Conservation (phyloP, 2,329 filamentous ascomycete species). For the Aspergillus spinulosporus region DNA sequence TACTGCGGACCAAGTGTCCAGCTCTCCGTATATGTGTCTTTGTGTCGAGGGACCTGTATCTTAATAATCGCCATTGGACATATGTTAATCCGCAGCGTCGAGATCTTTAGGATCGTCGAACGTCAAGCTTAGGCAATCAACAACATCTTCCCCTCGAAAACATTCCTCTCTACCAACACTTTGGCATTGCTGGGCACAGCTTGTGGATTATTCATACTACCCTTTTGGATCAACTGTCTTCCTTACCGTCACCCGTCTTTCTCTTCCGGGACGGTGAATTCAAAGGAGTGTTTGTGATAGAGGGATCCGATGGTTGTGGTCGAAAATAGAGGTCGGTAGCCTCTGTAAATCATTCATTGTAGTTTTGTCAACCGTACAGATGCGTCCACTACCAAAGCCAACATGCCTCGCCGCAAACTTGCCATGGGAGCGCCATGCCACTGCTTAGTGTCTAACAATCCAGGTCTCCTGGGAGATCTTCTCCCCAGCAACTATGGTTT, state of each 20-base stretch:
- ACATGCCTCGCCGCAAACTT: constrained; percentile 12
- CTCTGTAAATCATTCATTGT: constrained; percentile 10
- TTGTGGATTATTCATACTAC: constrained; percentile 2
- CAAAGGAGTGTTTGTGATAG: constrained; percentile 4
- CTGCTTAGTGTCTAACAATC: constrained; percentile 9
- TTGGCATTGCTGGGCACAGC: not conserved
- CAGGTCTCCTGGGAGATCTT: constrained; percentile 3
- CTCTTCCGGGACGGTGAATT: constrained; percentile 6
- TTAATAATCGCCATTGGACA: too few relatives aligned
- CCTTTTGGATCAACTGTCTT: constrained; percentile 7
- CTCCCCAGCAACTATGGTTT: constrained; percentile 11
- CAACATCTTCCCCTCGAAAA: too few relatives aligned
- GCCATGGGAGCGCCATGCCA: constrained; percentile 18
- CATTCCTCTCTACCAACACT: too few relatives aligned
- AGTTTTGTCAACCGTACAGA: constrained; percentile 9
- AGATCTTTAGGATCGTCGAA: too few relatives aligned
- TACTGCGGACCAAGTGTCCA: constrained; percentile 4
- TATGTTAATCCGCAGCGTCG: too few relatives aligned
- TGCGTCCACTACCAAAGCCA: constrained; percentile 10
- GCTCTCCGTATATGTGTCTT: constrained; percentile 1
- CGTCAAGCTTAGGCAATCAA: too few relatives aligned
- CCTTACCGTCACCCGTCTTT: constrained; percentile 11
- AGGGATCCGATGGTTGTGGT: constrained; percentile 3
- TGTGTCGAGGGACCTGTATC: not conserved
- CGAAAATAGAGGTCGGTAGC: constrained; percentile 10